Conservation (phyloP, 768 basidiomycete genomes). For the Tulasnella sp. region DNA sequence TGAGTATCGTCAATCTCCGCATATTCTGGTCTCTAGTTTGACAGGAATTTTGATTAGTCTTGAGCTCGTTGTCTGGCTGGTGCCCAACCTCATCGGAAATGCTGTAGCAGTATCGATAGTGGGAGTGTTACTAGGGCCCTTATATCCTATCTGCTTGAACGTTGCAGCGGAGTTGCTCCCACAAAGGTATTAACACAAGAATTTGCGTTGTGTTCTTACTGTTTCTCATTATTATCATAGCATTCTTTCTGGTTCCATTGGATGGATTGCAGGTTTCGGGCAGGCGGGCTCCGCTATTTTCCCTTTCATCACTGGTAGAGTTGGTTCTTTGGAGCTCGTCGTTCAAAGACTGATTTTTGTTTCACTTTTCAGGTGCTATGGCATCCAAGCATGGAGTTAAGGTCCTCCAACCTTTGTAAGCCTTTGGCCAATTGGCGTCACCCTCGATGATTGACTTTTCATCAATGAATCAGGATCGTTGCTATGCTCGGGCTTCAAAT, state of each 20-base stretch:
- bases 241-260: conserved; percentile 10
- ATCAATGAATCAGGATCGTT: too few species aligned
- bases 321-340: background rate
- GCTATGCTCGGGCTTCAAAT: too few species aligned
- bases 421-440: too few species aligned
- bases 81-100: conserved; percentile 25
- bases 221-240: background rate
- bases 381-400: conserved; percentile 48
- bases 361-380: conserved; percentile 41
- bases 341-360: background rate
- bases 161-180: conserved; percentile 8
- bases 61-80: conserved; percentile 28
- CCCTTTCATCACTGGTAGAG: conserved; percentile 39
- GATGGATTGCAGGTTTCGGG: conserved; percentile 34
- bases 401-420: conserved; percentile 50
- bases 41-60: conserved; percentile 16
- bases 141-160: conserved; percentile 21
- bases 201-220: background rate
- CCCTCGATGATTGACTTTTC: too few species aligned
- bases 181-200: background rate
- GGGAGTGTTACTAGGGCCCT: conserved; percentile 29
- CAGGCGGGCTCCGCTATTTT: conserved; percentile 59
- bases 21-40: too few species aligned
- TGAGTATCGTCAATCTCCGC: background rate
- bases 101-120: conserved; percentile 28